Evolutionary conservation across 192 early-diverging fungal genomes (phyloP).

Genomic region (Podila clonocystis): DNA sequence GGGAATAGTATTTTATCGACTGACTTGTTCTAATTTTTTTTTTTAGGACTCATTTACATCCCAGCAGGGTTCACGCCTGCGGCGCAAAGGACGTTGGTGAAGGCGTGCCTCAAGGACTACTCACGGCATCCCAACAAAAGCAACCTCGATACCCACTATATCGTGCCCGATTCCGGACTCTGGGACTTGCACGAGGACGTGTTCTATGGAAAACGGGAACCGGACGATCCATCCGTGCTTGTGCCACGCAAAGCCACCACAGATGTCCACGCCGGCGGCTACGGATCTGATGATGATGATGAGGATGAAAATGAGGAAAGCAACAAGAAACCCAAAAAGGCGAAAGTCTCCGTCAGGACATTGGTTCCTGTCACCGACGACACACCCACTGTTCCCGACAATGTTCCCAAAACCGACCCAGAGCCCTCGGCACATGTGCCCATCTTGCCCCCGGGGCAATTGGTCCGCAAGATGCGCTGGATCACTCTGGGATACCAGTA

Average conservation of each 20-base stretch:
- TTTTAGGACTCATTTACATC: conserved; percentile 80
- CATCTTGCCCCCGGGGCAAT: conserved; percentile 50
- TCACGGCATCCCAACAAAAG: conserved; percentile 81
- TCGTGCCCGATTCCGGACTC: conserved; percentile 66
- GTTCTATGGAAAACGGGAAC: conserved; percentile 14
- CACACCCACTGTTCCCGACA: conserved; percentile 31
- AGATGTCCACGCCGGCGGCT: conserved; percentile 15
- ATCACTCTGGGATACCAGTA: conserved; percentile 82
- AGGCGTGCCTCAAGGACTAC: conserved; percentile 80
- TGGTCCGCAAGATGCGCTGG: conserved; percentile 72
- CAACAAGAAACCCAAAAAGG: conserved; percentile 27
- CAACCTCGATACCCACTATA: conserved; percentile 92
- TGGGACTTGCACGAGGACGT: conserved; percentile 65
- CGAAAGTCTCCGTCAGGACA: conserved; percentile 10
- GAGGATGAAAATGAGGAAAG: conserved; percentile 28
- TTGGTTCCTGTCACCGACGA: conserved; percentile 31
- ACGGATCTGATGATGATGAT: conserved; percentile 46
- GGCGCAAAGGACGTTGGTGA: conserved; percentile 76
- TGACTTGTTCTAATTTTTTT: background rate
- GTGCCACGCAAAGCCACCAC: conserved; percentile 36
- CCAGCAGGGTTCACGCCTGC: conserved; percentile 77
- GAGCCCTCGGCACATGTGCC: conserved; percentile 46
- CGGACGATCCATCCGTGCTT: conserved; percentile 31
- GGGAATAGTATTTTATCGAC: background rate
- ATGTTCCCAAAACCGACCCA: conserved; percentile 44